Evolutionary conservation across 768 basidiomycete species (phyloP).

Genomic region (Psilocybe cubensis): DNA sequence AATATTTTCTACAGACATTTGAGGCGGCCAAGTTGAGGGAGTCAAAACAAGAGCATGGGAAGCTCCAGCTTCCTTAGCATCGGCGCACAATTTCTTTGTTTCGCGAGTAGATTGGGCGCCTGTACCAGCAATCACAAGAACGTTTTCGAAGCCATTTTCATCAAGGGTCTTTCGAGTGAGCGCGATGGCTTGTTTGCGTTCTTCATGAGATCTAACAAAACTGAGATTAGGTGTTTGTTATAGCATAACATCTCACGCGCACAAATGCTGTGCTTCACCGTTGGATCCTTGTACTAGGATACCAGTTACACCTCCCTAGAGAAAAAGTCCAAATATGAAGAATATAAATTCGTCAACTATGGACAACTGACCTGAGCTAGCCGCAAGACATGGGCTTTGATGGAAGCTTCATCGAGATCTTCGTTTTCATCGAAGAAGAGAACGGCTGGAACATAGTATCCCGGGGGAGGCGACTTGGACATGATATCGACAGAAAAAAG

Average conservation of each 20-base stretch:
- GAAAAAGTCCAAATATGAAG: constrained; percentile 13
- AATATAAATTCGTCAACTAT: constrained; percentile 2
- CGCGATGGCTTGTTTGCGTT: constrained; percentile 64
- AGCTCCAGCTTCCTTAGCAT: constrained; percentile 85
- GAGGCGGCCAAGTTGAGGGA: constrained; percentile 69
- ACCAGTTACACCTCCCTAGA: constrained; percentile 72
- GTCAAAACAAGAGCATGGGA: constrained; percentile 77
- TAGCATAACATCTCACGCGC: constrained; percentile 8
- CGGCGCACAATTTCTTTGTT: constrained; percentile 66
- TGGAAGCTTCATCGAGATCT: constrained; percentile 68
- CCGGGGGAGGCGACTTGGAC: constrained; percentile 54
- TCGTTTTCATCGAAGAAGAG: constrained; percentile 74
- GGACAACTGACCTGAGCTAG: constrained; percentile 60
- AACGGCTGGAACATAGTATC: constrained; percentile 80
- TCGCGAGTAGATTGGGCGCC: constrained; percentile 82
- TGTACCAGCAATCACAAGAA: constrained; percentile 80
- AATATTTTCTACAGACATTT: constrained; percentile 66
- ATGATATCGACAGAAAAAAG: not conserved
- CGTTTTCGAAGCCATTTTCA: constrained; percentile 66
- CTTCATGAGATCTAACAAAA: constrained; percentile 56
- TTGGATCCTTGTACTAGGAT: constrained; percentile 77
- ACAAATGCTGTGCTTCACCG: constrained; percentile 77
- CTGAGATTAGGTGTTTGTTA: not conserved
- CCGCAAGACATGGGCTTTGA: constrained; percentile 71
- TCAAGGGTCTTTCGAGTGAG: constrained; percentile 75